These are phyloP conservation scores for Tagetes patula DNA, from an alignment of 129 eudicot genomes.

Conservation along the genomic window DNA sequence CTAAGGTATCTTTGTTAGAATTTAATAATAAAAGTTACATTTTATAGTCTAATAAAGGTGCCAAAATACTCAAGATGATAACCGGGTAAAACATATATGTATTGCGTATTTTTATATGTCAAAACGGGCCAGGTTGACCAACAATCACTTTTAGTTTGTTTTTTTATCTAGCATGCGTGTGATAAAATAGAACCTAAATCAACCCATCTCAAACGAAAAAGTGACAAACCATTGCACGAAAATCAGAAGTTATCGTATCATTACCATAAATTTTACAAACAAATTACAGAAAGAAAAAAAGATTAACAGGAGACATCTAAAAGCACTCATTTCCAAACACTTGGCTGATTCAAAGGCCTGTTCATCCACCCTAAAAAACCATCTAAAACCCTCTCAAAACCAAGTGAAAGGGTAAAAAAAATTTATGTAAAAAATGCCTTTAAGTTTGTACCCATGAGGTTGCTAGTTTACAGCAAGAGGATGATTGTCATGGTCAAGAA, in stretches of 20 bases:
- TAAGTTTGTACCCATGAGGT: slow-evolving; percentile 35
- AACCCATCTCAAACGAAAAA: neutral
- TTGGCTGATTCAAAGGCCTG: slow-evolving; percentile 34
- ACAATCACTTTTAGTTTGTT: neutral
- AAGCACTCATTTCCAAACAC: slow-evolving; percentile 47
- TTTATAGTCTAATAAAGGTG: neutral
- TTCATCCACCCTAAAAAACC: slow-evolving; percentile 40
- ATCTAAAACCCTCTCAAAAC: slow-evolving; percentile 23
- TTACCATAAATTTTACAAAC: slow-evolving; percentile 33
- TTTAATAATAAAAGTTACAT: neutral
- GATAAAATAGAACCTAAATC: neutral
- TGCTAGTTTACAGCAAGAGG: slow-evolving; percentile 55
- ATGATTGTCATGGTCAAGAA: slow-evolving; percentile 51
- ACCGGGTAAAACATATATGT: neutral
- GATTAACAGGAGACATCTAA: slow-evolving; percentile 35
- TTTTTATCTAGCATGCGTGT: neutral
- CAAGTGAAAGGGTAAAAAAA: slow-evolving; percentile 29
- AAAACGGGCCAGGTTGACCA: neutral
- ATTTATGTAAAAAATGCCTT: slow-evolving; percentile 34
- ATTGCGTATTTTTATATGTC: no score
- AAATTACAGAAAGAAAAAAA: slow-evolving; percentile 33
- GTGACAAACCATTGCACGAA: neutral
- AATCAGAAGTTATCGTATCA: slow-evolving; percentile 24
- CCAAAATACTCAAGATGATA: neutral
- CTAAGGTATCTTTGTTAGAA: no score